These are phyloP conservation scores for Tolypocladium endophyticum DNA, from an alignment of 2,329 filamentous ascomycete genomes.

Conservation along the genomic window DNA sequence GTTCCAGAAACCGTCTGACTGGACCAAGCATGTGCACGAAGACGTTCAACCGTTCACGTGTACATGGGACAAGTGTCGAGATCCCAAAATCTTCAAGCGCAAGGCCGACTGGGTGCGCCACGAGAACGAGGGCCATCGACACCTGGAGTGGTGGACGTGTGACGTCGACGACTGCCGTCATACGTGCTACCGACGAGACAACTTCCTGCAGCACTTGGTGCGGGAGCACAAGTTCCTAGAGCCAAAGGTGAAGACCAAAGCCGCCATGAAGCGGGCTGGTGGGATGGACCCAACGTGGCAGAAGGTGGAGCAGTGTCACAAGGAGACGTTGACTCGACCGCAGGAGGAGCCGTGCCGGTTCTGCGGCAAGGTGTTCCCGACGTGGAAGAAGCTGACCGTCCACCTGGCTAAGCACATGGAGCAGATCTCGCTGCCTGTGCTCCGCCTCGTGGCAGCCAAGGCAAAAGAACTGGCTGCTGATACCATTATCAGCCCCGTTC, in stretches of 20 bases:
- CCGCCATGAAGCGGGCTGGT: conserved; percentile 49
- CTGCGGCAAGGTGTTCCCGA: conserved; percentile 69
- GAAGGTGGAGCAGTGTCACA: conserved; percentile 67
- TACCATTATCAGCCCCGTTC: conserved; percentile 58
- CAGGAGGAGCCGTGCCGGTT: conserved; percentile 77
- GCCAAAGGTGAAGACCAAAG: conserved; percentile 68
- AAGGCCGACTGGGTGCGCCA: conserved; percentile 95
- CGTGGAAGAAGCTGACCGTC: conserved; percentile 91
- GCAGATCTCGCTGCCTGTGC: conserved; percentile 72
- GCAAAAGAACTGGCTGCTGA: conserved; percentile 43
- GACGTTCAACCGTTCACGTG: conserved; percentile 91
- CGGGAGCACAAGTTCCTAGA: conserved; percentile 82
- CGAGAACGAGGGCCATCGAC: conserved; percentile 83
- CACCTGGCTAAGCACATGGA: conserved; percentile 94
- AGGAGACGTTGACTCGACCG: conserved; percentile 54
- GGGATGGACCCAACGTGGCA: conserved; percentile 59
- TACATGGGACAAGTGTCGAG: conserved; percentile 72
- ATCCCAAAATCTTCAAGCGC: conserved; percentile 85
- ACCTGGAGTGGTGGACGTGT: conserved; percentile 86
- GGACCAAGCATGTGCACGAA: conserved; percentile 94
- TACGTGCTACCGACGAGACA: conserved; percentile 77
- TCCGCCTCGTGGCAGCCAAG: conserved; percentile 43
- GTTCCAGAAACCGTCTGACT: conserved; percentile 85
- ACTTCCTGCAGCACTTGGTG: conserved; percentile 86
- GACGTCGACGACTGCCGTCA: conserved; percentile 72